These are phyloP conservation scores for Breynia disticha DNA, from an alignment of 441 rosid genomes.

Conservation along the genomic window DNA sequence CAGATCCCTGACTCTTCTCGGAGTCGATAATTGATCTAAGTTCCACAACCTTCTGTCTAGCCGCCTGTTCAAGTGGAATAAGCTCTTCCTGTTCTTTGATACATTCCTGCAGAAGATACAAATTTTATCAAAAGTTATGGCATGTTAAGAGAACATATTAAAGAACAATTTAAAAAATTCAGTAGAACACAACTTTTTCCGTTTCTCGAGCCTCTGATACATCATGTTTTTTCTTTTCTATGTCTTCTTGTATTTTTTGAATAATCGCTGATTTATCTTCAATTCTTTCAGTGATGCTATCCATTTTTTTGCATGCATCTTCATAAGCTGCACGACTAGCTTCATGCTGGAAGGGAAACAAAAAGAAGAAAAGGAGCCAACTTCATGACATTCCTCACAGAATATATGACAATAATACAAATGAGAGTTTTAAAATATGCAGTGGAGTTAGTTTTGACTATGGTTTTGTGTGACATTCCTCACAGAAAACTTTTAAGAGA, in stretches of 20 bases:
- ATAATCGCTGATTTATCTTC: slow-evolving; percentile 35
- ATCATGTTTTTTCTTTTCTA: slow-evolving; percentile 53
- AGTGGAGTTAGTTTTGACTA: no score
- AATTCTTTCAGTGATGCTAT: slow-evolving; percentile 37
- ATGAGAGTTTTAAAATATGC: no score
- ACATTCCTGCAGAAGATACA: slow-evolving; percentile 48
- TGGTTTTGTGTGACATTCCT: no score
- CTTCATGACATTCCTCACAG: neutral
- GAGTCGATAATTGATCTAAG: slow-evolving; percentile 67
- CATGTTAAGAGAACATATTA: neutral
- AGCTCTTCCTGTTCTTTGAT: slow-evolving; percentile 69
- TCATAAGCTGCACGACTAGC: slow-evolving; percentile 64
- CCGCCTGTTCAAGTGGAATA: slow-evolving; percentile 81
- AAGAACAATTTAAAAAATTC: slow-evolving; percentile 12
- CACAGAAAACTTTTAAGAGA: no score
- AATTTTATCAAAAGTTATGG: slow-evolving; percentile 14
- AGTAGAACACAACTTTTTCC: slow-evolving; percentile 44
- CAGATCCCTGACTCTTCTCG: slow-evolving; percentile 90
- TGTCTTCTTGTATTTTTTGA: slow-evolving; percentile 37
- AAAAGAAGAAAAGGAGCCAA: slow-evolving; percentile 8
- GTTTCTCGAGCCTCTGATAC: slow-evolving; percentile 56
- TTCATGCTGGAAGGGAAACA: slow-evolving; percentile 57
- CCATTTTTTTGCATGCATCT: slow-evolving; percentile 73
- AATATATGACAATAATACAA: no score
- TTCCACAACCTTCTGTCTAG: slow-evolving; percentile 83